These are phyloP conservation scores for Shiraia sp. DNA, from an alignment of 2,329 filamentous ascomycete genomes.

Conservation along the genomic window DNA sequence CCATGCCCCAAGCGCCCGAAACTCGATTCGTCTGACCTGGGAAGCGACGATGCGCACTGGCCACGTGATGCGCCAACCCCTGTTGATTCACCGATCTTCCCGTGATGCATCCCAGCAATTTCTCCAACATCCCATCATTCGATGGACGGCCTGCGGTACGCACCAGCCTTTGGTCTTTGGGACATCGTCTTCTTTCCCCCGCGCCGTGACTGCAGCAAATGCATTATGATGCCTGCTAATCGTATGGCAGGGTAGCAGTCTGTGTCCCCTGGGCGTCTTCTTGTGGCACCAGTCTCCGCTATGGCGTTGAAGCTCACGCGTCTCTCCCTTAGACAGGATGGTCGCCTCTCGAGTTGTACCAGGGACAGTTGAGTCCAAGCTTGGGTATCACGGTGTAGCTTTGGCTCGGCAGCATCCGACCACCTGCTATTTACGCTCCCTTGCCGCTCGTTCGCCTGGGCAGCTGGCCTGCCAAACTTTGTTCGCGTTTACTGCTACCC, in stretches of 20 bases:
- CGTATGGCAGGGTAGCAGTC: conserved; percentile 39
- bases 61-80: conserved; percentile 12
- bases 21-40: conserved; percentile 21
- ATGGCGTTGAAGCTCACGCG: conserved; percentile 29
- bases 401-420: conserved; percentile 33
- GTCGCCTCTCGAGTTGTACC: conserved; percentile 34
- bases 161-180: conserved; percentile 14
- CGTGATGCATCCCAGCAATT: conserved; percentile 5
- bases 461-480: conserved; percentile 24
- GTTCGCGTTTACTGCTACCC: conserved; percentile 24
- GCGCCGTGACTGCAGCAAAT: conserved; percentile 9
- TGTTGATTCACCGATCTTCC: conserved; percentile 10
- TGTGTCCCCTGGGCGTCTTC: conserved; percentile 33
- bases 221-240: conserved; percentile 24
- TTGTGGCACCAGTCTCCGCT: conserved; percentile 33
- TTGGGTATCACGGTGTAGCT: conserved; percentile 25
- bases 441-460: conserved; percentile 28
- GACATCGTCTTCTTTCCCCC: conserved; percentile 7
- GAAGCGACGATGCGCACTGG: conserved; percentile 19
- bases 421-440: conserved; percentile 32
- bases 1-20: conserved; percentile 22
- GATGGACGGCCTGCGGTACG: conserved; percentile 8
- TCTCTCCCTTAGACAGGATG: conserved; percentile 21
- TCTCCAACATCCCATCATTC: conserved; percentile 7
- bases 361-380: conserved; percentile 24